Evolutionary conservation across 768 basidiomycete species (phyloP).

Genomic region (Pisolithus orientalis): DNA sequence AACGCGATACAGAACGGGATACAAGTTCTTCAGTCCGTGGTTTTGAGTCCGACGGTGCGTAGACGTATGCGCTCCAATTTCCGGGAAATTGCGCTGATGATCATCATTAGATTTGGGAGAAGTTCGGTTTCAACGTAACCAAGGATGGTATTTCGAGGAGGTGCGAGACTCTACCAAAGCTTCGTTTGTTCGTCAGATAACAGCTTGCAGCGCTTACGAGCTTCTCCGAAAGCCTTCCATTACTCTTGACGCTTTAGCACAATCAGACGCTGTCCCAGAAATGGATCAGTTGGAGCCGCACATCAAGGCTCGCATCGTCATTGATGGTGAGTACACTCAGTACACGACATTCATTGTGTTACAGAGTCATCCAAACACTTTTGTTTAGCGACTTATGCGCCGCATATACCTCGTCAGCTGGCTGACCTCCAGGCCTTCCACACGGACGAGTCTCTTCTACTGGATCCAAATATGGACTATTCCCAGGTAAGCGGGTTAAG

Average conservation of each 20-base stretch:
- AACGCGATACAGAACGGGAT: constrained; percentile 30
- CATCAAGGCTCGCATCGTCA: constrained; percentile 55
- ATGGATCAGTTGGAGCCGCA: constrained; percentile 44
- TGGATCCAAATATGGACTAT: constrained; percentile 73
- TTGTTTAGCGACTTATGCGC: constrained; percentile 49
- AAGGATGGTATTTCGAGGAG: constrained; percentile 41
- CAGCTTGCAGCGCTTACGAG: constrained; percentile 58
- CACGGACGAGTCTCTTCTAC: constrained; percentile 64
- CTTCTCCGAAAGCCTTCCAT: constrained; percentile 58
- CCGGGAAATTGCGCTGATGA: neutral
- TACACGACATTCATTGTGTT: neutral
- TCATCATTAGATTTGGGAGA: constrained; percentile 34
- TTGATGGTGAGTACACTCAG: constrained; percentile 51
- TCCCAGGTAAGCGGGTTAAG: constrained; percentile 59
- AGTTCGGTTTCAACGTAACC: constrained; percentile 34
- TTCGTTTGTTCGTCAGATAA: neutral
- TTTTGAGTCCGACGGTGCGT: constrained; percentile 38
- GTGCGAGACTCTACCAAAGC: constrained; percentile 16
- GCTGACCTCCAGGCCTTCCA: constrained; percentile 71
- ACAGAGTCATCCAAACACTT: neutral
- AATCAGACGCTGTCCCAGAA: constrained; percentile 34
- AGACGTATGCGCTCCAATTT: neutral
- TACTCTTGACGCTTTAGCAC: constrained; percentile 34
- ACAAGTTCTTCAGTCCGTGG: constrained; percentile 27
- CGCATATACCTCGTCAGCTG: constrained; percentile 63